Conservation (phyloP, 345 rosid species). For the Draba incana region DNA sequence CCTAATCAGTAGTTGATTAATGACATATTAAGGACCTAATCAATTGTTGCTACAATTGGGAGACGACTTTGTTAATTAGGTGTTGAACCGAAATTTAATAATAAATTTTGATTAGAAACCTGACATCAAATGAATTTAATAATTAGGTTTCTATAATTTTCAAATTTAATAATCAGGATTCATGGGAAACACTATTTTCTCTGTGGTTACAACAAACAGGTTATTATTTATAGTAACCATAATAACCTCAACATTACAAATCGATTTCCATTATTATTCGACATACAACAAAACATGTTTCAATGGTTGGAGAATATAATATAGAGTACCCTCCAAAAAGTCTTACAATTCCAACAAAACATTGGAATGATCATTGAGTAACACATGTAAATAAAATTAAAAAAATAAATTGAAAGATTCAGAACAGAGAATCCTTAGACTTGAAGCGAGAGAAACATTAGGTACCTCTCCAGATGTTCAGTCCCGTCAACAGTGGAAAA, state of each 20-base stretch:
- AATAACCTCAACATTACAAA: conserved; percentile 16
- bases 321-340: not conserved
- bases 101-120: not conserved
- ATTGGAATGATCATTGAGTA: conserved; percentile 23
- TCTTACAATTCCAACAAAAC: not conserved
- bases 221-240: not conserved
- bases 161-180: conserved; percentile 6
- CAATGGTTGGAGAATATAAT: not conserved
- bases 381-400: not conserved
- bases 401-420: not conserved
- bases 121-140: not conserved
- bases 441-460: conserved; percentile 39
- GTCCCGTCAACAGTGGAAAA: conserved; percentile 20
- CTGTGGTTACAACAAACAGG: conserved; percentile 25
- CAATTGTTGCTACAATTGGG: not conserved
- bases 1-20: conserved; percentile 18
- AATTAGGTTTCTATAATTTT: not conserved
- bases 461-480: conserved; percentile 31
- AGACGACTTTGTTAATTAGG: not conserved
- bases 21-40: conserved; percentile 23
- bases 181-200: not conserved
- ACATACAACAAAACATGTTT: conserved; percentile 7
- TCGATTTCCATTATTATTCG: not conserved
- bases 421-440: conserved; percentile 34
- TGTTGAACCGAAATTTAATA: conserved; percentile 9